A percentile compares a stretch with the other conserved stretches of the same genome.
These are phyloP conservation scores for Zalaria sp. DNA, from an alignment of 2,329 filamentous ascomycete species.

Conservation along the genomic window DNA sequence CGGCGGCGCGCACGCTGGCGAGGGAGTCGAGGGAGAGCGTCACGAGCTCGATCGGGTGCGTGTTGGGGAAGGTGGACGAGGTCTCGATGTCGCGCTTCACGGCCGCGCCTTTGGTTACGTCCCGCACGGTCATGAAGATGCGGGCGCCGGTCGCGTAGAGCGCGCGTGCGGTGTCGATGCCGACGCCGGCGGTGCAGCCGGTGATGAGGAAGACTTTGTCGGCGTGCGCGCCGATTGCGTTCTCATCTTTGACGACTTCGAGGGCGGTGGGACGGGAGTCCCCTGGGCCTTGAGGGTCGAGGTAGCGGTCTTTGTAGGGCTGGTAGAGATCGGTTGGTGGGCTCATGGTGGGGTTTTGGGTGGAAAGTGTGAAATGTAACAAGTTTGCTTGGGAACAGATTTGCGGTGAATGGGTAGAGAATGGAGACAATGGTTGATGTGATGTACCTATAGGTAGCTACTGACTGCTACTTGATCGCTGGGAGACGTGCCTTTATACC, in stretches of 20 bases:
- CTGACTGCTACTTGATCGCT: no score
- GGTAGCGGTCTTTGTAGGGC: conserved; percentile 2
- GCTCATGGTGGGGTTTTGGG: neutral
- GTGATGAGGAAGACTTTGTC: conserved; percentile 29
- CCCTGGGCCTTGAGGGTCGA: neutral
- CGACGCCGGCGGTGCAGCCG: conserved; percentile 31
- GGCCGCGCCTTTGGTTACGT: conserved; percentile 24
- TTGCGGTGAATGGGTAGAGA: no score
- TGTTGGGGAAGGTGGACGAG: conserved; percentile 3
- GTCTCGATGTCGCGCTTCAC: conserved; percentile 13
- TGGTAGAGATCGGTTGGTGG: conserved; percentile 1
- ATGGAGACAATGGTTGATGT: no score
- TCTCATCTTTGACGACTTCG: conserved; percentile 12
- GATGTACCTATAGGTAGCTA: no score
- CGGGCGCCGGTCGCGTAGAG: conserved; percentile 31
- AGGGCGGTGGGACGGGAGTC: conserved; percentile 10
- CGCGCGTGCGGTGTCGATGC: conserved; percentile 29
- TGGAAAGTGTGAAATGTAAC: no score
- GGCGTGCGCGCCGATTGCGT: conserved; percentile 18
- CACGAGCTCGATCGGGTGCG: conserved; percentile 9
- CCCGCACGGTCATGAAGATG: conserved; percentile 29
- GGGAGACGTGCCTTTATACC: no score
- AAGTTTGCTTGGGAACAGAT: no score
- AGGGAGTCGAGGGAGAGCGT: conserved; percentile 19
- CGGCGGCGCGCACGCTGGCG: conserved; percentile 17